Percentiles rank a stretch among this genome's conserved stretches.
Evolutionary conservation across 1,284 basidiomycete genomes (phyloP).

Genomic region (Xanthoconium separans): DNA sequence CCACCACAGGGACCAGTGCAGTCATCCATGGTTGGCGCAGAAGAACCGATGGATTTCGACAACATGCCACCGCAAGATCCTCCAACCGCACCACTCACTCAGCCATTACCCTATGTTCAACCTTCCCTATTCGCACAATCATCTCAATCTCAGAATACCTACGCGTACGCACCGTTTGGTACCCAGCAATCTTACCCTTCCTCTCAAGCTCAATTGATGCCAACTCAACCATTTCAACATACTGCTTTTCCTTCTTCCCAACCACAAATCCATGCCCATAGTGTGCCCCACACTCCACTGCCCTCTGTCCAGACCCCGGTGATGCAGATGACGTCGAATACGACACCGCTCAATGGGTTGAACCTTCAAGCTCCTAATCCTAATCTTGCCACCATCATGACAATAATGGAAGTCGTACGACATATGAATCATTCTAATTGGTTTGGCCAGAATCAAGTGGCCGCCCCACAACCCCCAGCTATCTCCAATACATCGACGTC

Average conservation of each 20-base stretch:
- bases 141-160: conserved; percentile 23
- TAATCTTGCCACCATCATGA: conserved; percentile 32
- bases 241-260: conserved; percentile 19
- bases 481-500: conserved; percentile 4
- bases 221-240: conserved; percentile 20
- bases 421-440: conserved; percentile 28
- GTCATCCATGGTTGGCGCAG: background rate
- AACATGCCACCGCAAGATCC: conserved; percentile 3
- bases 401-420: conserved; percentile 34
- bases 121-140: conserved; percentile 10
- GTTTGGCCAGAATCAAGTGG: conserved; percentile 20
- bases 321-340: conserved; percentile 13
- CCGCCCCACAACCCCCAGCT: conserved; percentile 15
- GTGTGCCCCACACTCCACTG: conserved; percentile 13
- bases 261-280: conserved; percentile 14
- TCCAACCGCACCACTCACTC: conserved; percentile 4
- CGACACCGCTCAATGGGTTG: conserved; percentile 6
- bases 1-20: conserved; percentile 4
- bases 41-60: conserved; percentile 2
- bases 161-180: conserved; percentile 11
- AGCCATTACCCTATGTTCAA: conserved; percentile 15
- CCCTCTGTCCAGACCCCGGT: conserved; percentile 15
- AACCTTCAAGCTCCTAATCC: conserved; percentile 23
- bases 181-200: conserved; percentile 18
- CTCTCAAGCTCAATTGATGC: conserved; percentile 18